Conservation (phyloP, 2,329 filamentous ascomycete species). For the Neoarthrinium moseri region DNA sequence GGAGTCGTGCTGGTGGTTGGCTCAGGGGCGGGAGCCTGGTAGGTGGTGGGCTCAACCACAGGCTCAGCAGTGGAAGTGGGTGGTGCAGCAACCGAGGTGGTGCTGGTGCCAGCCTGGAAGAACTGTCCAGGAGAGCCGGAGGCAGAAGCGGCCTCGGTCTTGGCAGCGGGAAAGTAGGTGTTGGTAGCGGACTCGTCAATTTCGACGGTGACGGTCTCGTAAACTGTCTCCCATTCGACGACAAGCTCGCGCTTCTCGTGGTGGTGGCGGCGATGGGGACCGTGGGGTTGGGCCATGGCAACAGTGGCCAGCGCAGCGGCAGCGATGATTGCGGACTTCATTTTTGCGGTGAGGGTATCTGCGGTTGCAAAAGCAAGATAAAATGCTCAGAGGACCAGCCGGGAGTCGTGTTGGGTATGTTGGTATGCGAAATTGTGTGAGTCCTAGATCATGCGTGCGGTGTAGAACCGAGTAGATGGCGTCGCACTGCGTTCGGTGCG, state of each 20-base stretch:
- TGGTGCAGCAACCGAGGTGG: slow-evolving; percentile 2
- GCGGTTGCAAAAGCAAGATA: slow-evolving; percentile 1
- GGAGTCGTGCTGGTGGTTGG: slow-evolving; percentile 1
- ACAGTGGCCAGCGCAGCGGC: slow-evolving; percentile 42
- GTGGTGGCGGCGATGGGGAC: slow-evolving; percentile 34
- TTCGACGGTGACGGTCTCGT: slow-evolving; percentile 51
- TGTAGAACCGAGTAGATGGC: background rate
- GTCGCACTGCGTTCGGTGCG: slow-evolving; percentile 3
- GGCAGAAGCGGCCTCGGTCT: slow-evolving; percentile 14
- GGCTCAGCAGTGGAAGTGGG: slow-evolving; percentile 13
- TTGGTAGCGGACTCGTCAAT: slow-evolving; percentile 49
- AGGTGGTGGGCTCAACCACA: slow-evolving; percentile 18
- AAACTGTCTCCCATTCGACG: slow-evolving; percentile 44
- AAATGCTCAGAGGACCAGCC: slow-evolving; percentile 5
- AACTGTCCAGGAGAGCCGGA: slow-evolving; percentile 27
- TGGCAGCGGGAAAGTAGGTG: slow-evolving; percentile 37
- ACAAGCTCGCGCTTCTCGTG: slow-evolving; percentile 42
- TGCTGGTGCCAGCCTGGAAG: slow-evolving; percentile 28
- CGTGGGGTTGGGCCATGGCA: slow-evolving; percentile 50
- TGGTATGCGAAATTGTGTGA: background rate
- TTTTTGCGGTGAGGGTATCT: slow-evolving; percentile 26
- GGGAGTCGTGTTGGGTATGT: background rate
- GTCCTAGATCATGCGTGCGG: background rate
- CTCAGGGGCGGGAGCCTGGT: background rate
- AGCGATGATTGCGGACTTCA: slow-evolving; percentile 44